Evolutionary conservation across 2,329 filamentous ascomycete species (phyloP), one percentile per base, ranked within the genome.

Genomic region (Bipolaris cookei): DNA sequence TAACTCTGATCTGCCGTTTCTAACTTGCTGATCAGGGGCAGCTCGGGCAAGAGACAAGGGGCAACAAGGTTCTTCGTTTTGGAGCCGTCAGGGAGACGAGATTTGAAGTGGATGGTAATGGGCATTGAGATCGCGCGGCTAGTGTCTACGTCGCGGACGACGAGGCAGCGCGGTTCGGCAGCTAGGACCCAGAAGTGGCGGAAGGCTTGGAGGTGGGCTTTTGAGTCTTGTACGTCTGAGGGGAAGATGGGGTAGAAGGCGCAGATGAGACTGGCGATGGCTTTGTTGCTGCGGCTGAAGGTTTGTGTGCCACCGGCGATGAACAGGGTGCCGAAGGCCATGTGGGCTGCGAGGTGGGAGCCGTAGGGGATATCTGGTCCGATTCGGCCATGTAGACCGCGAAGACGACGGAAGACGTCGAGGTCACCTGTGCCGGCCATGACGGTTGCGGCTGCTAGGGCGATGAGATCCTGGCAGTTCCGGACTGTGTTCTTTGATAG

Each of bases 351-450:
- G 66, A 99, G 85, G 72, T 99, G 94, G 52, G 92, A 97, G 43
- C 95, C 95, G 70, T 97, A 99, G 0, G 93, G 89, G 0, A 90
- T 94, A 35, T 95, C 91, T 1, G 85, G 80, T 56, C 97, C 90
- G 51, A 93, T 88, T 14, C 93, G 88, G 20, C 93, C 94, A 73
- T 99, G 96, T 37, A 99, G 84, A 14, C 90, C 87, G 14, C 95
- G 89, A 30, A 99, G 83, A 13, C 94, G 88, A 20, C 95, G 88
- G 67, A 98, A 90, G 1, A 97, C 88, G 2, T 86, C 79, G 18
- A 99, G 80, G 71, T 99, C 96, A 37, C 96, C 95, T 0, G 92
- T 97, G 25, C 95, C 95, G 5, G 96, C 92, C 94, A 98, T 98
- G 49, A 98, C 91, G 1, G 90, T 91, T 0, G 95, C 88, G 20